Base-by-base conservation (phyloP, 1,139 yeast genomes). In the Pichia kudriavzevii region DNA sequence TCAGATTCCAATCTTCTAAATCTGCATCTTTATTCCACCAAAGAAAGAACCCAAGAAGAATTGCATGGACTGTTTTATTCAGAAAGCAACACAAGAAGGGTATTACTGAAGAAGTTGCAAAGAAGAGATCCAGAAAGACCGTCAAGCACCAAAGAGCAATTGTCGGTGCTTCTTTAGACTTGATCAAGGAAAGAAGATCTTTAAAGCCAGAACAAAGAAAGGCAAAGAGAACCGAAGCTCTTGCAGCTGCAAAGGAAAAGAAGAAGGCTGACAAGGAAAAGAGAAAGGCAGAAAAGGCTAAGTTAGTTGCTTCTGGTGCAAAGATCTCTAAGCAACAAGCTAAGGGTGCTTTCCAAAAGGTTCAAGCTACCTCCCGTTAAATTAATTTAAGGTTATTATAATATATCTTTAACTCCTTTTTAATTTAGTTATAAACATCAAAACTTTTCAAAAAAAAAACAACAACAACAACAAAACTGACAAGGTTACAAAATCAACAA, bases 41-140 rank as follows among this genome's bases (percentile, higher is more conserved):
- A 79, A 87, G 97, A 81, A 91, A 91, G 94, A 91, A 93, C 88
- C 99, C 98, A 74, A 87, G 98, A 80, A 84, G 95, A 80, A 79
- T 91, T 66, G 81, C 97, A 54, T 91, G 99, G 99, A 91, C 99
- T 56, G 96, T 88, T 63, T 79, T 91, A 61, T 91, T 76, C 91
- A 91, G 99, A 81, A 84, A 95, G 75, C 95, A 88, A 75, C 97
- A 91, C 94, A 88, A 85, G 83, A 91, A 91, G 77, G 99, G 99
- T 77, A 78, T 88, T 64, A 79, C 96, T 63, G 98, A 91, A 78
- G 98, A 91, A 75, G 82, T 84, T 55, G 61, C 93, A 68, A 93
- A 87, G 83, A 93, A 84, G 83, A 85, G 95, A 74, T 57, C 93
- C 59, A 91, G 96, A 79, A 88, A 85, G 79, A 69, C 95, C 63